phyloP scores from a whole-genome alignment of 2,329 filamentous ascomycete species.

The Epichloe aotearoae region DNA sequence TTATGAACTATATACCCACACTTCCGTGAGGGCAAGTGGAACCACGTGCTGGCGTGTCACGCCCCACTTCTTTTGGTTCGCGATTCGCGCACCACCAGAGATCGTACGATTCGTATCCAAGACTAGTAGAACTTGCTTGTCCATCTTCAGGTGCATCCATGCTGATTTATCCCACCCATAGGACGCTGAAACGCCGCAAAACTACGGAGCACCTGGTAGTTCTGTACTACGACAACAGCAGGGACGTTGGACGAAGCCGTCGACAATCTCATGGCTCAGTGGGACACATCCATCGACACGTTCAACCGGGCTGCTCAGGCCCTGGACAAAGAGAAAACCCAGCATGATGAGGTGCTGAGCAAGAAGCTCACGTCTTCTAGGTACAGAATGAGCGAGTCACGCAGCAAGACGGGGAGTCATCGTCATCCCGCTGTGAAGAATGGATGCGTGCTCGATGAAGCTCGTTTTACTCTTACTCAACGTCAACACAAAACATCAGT shows the following conservation, averaged over 20 bases:
- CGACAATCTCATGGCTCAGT: not conserved
- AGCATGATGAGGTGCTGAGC: not conserved
- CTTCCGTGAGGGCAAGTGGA: too few relatives aligned
- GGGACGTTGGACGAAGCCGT: not conserved
- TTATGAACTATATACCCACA: not conserved
- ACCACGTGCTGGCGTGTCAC: too few relatives aligned
- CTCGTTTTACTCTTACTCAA: not conserved
- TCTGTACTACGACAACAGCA: not conserved
- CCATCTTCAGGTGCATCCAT: too few relatives aligned
- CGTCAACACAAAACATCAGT: not conserved
- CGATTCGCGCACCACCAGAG: too few relatives aligned
- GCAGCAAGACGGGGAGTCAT: not conserved
- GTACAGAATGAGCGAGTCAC: not conserved
- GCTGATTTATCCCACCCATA: too few relatives aligned
- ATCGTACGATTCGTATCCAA: too few relatives aligned
- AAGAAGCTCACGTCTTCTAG: not conserved
- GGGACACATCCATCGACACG: not conserved
- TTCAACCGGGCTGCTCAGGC: not conserved
- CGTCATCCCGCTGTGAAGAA: not conserved
- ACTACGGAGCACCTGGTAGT: not conserved
- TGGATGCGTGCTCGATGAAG: too few relatives aligned
- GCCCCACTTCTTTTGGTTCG: too few relatives aligned
- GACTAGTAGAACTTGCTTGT: too few relatives aligned
- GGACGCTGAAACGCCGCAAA: not conserved
- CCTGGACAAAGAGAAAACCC: too few relatives aligned